These are phyloP conservation scores for Alternaria angustiovoidea DNA, from an alignment of 2,329 filamentous ascomycete species.

Conservation along the genomic window DNA sequence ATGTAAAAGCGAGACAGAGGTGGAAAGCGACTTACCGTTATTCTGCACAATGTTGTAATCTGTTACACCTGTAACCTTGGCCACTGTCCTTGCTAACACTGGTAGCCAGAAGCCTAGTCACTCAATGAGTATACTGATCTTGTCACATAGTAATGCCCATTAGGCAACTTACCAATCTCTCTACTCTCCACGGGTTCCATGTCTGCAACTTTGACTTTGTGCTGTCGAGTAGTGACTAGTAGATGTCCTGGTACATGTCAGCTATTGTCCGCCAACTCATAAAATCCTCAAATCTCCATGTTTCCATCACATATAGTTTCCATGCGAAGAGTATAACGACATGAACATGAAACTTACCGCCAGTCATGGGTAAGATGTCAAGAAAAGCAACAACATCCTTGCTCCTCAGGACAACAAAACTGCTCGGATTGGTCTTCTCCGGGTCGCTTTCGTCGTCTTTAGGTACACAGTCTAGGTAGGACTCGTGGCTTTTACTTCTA, in stretches of 20 bases:
- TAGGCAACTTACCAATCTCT: constrained; percentile 66
- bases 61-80: constrained; percentile 71
- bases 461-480: constrained; percentile 33
- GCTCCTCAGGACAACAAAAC: constrained; percentile 77
- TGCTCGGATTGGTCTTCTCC: constrained; percentile 49
- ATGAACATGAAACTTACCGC: constrained; percentile 57
- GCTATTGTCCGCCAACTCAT: not conserved
- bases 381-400: constrained; percentile 83
- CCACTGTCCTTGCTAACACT: constrained; percentile 75
- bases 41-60: constrained; percentile 99
- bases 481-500: constrained; percentile 15
- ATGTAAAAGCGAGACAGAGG: not conserved
- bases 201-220: constrained; percentile 80
- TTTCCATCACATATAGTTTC: not conserved
- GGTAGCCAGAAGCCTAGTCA: constrained; percentile 65
- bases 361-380: constrained; percentile 88
- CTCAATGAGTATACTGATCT: not conserved
- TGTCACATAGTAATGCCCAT: no score
- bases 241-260: constrained; percentile 64
- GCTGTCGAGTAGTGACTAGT: constrained; percentile 78
- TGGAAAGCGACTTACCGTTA: constrained; percentile 65
- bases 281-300: not conserved
- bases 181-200: constrained; percentile 69
- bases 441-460: constrained; percentile 34
- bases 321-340: not conserved